Conservation (phyloP, 768 basidiomycete species). For the Termitomyces bulborhizus region DNA sequence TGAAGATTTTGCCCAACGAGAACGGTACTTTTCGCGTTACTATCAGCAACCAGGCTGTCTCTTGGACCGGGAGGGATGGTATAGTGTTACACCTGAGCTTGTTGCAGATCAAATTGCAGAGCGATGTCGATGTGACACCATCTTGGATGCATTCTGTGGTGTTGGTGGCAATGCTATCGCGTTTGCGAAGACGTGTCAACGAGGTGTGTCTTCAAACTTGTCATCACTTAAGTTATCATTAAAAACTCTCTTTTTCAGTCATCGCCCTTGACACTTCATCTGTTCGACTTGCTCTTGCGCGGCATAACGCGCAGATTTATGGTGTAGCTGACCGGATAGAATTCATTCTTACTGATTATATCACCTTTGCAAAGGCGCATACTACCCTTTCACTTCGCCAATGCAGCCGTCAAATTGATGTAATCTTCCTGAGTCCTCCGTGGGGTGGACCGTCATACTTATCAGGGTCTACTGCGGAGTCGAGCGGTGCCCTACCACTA, state of each 20-base stretch:
- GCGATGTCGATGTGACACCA: conserved; percentile 76
- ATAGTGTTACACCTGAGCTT: conserved; percentile 89
- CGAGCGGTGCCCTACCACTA: conserved; percentile 6
- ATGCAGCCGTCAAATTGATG: conserved; percentile 61
- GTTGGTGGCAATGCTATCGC: conserved; percentile 98
- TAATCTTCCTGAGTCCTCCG: conserved; percentile 90
- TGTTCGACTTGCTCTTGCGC: conserved; percentile 79
- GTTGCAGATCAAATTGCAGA: conserved; percentile 94
- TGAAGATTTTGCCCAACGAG: conserved; percentile 82
- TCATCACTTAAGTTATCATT: not conserved
- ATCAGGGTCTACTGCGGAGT: conserved; percentile 21
- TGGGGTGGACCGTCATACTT: conserved; percentile 90
- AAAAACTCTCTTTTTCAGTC: conserved; percentile 39
- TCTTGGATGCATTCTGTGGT: conserved; percentile 95
- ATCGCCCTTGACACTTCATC: conserved; percentile 90
- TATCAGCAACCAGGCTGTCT: conserved; percentile 67
- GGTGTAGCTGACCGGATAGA: conserved; percentile 95
- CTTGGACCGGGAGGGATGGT: conserved; percentile 97
- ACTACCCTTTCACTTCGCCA: conserved; percentile 19
- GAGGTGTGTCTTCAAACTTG: conserved; percentile 50
- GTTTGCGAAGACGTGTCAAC: conserved; percentile 92
- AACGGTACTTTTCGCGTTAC: conserved; percentile 76
- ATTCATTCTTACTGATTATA: conserved; percentile 84
- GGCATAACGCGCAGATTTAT: conserved; percentile 90
- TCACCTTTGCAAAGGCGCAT: conserved; percentile 65